Percentiles rank a stretch among this genome's conserved stretches.
Conservation (phyloP, 441 rosid genomes). For the Bocquillonia castaneifolia region DNA sequence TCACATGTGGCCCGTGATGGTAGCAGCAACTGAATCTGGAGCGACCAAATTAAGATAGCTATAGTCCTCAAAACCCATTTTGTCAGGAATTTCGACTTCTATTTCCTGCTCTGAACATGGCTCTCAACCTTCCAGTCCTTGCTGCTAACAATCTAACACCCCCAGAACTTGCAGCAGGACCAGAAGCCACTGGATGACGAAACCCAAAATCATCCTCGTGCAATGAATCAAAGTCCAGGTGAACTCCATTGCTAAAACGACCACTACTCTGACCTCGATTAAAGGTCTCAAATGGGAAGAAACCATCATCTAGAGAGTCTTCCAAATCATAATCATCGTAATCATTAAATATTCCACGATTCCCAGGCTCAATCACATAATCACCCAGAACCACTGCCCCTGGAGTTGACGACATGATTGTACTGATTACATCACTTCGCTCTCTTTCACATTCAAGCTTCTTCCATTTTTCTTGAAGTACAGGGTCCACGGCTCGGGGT, state of each 20-base stretch:
- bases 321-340: slow-evolving; percentile 61
- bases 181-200: slow-evolving; percentile 29
- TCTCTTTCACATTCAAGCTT: slow-evolving; percentile 69
- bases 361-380: slow-evolving; percentile 70
- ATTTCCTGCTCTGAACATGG: slow-evolving; percentile 37
- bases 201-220: slow-evolving; percentile 39
- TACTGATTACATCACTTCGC: slow-evolving; percentile 65
- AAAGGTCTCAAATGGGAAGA: slow-evolving; percentile 36
- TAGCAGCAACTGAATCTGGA: slow-evolving; percentile 2
- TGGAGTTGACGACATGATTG: slow-evolving; percentile 70
- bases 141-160: slow-evolving; percentile 31
- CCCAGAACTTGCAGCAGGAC: slow-evolving; percentile 33
- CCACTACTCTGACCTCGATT: slow-evolving; percentile 32
- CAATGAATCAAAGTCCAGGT: slow-evolving; percentile 31
- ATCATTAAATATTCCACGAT: slow-evolving; percentile 34
- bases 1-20: slow-evolving; percentile 19
- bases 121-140: slow-evolving; percentile 39
- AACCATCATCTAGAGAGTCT: slow-evolving; percentile 44
- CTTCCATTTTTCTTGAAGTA: slow-evolving; percentile 72
- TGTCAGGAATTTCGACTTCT: slow-evolving; percentile 25
- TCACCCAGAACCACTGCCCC: slow-evolving; percentile 88
- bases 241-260: slow-evolving; percentile 26
- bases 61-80: neutral
- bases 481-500: slow-evolving; percentile 78
- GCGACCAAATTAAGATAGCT: slow-evolving; percentile 5